These are phyloP conservation scores for Alternaria triticimaculans DNA, from an alignment of 2,329 filamentous ascomycete genomes.

Conservation along the genomic window DNA sequence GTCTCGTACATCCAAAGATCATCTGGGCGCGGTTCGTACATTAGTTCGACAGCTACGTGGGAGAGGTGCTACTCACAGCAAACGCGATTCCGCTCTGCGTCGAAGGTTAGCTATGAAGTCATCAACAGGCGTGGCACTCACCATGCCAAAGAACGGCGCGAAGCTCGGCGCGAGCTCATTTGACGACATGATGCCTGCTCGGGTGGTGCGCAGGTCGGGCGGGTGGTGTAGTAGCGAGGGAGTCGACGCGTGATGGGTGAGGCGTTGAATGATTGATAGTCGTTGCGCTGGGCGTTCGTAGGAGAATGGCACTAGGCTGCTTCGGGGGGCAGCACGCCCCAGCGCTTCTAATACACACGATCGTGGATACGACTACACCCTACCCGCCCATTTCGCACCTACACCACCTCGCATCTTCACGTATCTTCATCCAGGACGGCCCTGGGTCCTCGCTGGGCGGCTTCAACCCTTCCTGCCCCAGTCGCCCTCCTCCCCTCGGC, in stretches of 20 bases:
- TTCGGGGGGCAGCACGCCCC: constrained; percentile 1
- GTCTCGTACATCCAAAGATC: constrained; percentile 77
- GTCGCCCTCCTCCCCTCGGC: constrained; percentile 1
- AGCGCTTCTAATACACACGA: constrained; percentile 18
- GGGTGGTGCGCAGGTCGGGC: not conserved
- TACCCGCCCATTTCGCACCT: constrained; percentile 10
- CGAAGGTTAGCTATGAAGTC: constrained; percentile 46
- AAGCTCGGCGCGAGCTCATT: constrained; percentile 70
- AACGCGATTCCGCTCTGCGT: constrained; percentile 75
- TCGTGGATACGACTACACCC: constrained; percentile 10
- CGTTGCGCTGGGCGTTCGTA: constrained; percentile 28
- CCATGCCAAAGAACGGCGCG: constrained; percentile 88
- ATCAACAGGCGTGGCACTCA: constrained; percentile 55
- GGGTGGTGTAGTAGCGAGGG: not conserved
- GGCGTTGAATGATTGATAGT: constrained; percentile 12
- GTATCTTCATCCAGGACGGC: constrained; percentile 2
- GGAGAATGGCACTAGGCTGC: not conserved
- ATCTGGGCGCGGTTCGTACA: constrained; percentile 57
- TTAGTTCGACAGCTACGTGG: constrained; percentile 23
- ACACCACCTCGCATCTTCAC: not conserved
- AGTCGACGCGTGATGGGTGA: constrained; percentile 5
- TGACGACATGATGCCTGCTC: constrained; percentile 26
- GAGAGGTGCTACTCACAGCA: constrained; percentile 56
- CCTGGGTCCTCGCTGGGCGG: constrained; percentile 11
- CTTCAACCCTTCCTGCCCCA: constrained; percentile 9